These are phyloP conservation scores for Aspergillus heteromorphus DNA, from an alignment of 495 filamentous ascomycete species.

Conservation along the genomic window DNA sequence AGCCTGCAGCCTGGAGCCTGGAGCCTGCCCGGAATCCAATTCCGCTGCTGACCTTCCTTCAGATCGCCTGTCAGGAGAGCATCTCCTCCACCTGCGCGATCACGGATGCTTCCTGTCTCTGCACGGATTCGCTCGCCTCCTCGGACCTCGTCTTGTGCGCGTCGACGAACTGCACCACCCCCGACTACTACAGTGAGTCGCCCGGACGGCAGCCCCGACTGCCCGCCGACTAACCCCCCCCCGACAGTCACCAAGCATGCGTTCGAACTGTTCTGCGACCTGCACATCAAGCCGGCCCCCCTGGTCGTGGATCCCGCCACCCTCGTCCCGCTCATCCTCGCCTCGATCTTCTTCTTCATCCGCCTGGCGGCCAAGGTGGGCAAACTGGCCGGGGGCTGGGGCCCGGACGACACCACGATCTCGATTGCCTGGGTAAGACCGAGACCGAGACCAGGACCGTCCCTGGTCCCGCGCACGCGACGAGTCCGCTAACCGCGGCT, in stretches of 20 bases:
- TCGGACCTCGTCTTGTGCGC: not conserved
- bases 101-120: not conserved
- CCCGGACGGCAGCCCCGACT: not conserved
- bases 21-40: too few relatives aligned
- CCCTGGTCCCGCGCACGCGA: too few relatives aligned
- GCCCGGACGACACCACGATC: constrained; percentile 27
- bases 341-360: constrained; percentile 20
- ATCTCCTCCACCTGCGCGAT: not conserved
- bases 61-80: not conserved
- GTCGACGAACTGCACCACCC: not conserved
- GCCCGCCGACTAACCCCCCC: constrained; percentile 6
- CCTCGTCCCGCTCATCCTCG: constrained; percentile 20
- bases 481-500: constrained; percentile 8
- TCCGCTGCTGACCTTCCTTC: not conserved
- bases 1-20: too few relatives aligned
- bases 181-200: not conserved
- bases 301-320: constrained; percentile 7
- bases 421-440: constrained; percentile 23
- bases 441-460: too few relatives aligned
- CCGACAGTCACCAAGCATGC: constrained; percentile 16
- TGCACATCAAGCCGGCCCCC: constrained; percentile 12
- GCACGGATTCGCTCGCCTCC: not conserved
- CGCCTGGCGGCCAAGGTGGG: constrained; percentile 24
- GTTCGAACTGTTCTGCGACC: constrained; percentile 17
- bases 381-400: constrained; percentile 29